Evolutionary conservation across 140 eudicot genomes (phyloP).

Genomic region (Senecio squalidus): DNA sequence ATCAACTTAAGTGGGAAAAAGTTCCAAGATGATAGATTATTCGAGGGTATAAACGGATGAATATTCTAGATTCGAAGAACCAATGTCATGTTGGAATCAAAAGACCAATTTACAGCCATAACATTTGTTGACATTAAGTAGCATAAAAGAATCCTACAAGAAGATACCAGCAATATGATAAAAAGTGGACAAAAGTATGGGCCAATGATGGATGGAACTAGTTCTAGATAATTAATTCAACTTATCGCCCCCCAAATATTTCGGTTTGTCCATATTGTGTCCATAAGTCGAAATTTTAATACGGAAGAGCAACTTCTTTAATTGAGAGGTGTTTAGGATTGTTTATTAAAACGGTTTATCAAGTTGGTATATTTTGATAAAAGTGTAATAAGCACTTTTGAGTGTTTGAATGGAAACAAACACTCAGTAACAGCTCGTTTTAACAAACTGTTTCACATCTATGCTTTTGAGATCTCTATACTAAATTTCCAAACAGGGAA

Average conservation of each 20-base stretch:
- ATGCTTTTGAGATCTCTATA: too few relatives aligned
- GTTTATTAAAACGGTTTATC: too few relatives aligned
- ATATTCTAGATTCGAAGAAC: conserved; percentile 7
- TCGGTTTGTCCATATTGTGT: background rate
- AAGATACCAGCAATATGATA: conserved; percentile 16
- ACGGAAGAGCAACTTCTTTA: too few relatives aligned
- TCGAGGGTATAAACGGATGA: conserved; percentile 3
- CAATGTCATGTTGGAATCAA: background rate
- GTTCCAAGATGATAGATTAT: conserved; percentile 2
- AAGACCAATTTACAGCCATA: conserved; percentile 18
- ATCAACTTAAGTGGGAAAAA: conserved; percentile 15
- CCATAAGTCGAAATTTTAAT: too few relatives aligned
- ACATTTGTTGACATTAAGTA: conserved; percentile 1
- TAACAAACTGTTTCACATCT: too few relatives aligned
- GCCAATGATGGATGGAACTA: conserved; percentile 14
- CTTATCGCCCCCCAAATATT: conserved; percentile 9
- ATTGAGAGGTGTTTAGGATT: too few relatives aligned
- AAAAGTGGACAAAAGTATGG: conserved; percentile 18
- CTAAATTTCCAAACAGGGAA: too few relatives aligned
- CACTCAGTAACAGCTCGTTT: too few relatives aligned
- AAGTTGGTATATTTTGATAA: too few relatives aligned
- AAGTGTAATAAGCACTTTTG: too few relatives aligned
- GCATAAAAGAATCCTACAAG: conserved; percentile 26
- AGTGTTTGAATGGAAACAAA: too few relatives aligned
- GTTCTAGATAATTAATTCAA: background rate